Evolutionary conservation across 2,329 filamentous ascomycete species (phyloP), one percentile per base, ranked within the genome.

Genomic region (Sporothrix brasiliensis): DNA sequence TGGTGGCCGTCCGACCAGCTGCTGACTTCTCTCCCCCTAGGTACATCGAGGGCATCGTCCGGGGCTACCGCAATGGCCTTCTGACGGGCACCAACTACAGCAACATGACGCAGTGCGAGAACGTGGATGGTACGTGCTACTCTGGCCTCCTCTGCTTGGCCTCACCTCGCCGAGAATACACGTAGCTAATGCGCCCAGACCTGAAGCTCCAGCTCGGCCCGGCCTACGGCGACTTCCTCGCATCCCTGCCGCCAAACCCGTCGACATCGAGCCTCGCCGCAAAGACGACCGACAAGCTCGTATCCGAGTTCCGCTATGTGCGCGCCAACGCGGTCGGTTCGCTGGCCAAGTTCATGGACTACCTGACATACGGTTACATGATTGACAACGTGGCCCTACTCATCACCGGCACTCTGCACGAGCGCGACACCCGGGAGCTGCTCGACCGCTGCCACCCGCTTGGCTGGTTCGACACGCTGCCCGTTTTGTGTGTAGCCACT

Each of bases 381-480:
- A 99, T 99, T 81, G 95, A 99, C 83, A 99, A 99, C 77, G 93
- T 99, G 68, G 95, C 96, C 52, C 90, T 99, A 53, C 89, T 99
- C 77, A 99, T 99, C 81, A 99, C 95, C 27, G 95, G 95, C 73
- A 99, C 95, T 14, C 87, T 99, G 41, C 95, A 99, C 82, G 96
- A 99, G 83, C 89, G 95, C 79, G 95, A 99, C 80, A 99, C 95
- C 3, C 90, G 94, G 72, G 95, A 99, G 82, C 87, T 99, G 73
- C 84, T 99, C 69, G 95, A 98, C 78, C 87, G 95, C 80, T 99
- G 96, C 81, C 96, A 99, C 77, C 95, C 95, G 7, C 87, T 99
- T 9, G 95, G 95, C 75, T 98, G 94, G 93, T 99, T 99, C 80
- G 95, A 99, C 85, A 97, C 95, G 10, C 93, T 99, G 91, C 96